Evolutionary conservation across 306 rosid genomes (phyloP), one percentile per base, ranked within the genome.

Genomic region (Vigna angularis): DNA sequence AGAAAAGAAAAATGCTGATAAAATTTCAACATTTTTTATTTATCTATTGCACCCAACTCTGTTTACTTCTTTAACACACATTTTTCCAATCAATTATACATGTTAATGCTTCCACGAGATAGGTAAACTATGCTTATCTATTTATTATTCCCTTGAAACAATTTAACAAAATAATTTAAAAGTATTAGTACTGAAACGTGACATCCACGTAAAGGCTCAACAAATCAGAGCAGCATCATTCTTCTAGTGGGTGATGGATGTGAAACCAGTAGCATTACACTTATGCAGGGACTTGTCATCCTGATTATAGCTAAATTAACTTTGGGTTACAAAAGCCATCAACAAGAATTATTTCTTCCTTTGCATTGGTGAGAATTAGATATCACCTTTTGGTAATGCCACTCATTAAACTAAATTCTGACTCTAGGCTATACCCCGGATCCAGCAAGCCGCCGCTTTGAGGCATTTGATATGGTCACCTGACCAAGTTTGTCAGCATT

Each of bases 201-300:
- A 22, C 66, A 70, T 49, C n/a, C 28, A 79, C 15, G 51, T 57
- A 49, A 34, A 56, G 61, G 63, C 63, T 70, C 44, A 45, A 24
- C 34, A n/a, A 62, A 76, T 53, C 16, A 64, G 52, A 20, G 56
- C 68, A 30, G 52, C 78, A 44, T 55, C 74, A 32, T 70, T 53
- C 70, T 53, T 55, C 74, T 66, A n/a, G 14, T 40, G 9, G 56
- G 64, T 80, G 78, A 66, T 72, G 56, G 55, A 79, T 62, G 36
- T 36, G 70, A 45, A 20, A 12, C 50, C 50, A 36, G 66, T 49
- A 17, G 76, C 36, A 48, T 67, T 78, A 49, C 73, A 49, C 67
- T 72, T 59, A 50, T 15, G 63, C 69, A 74, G 47, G 34, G 34
- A 30, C 5, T 30, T 30, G 34, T 30, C 34, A 30, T 30, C 34